Conservation (phyloP, 176 grass and related monocot genomes). For the Lolium rigidum region DNA sequence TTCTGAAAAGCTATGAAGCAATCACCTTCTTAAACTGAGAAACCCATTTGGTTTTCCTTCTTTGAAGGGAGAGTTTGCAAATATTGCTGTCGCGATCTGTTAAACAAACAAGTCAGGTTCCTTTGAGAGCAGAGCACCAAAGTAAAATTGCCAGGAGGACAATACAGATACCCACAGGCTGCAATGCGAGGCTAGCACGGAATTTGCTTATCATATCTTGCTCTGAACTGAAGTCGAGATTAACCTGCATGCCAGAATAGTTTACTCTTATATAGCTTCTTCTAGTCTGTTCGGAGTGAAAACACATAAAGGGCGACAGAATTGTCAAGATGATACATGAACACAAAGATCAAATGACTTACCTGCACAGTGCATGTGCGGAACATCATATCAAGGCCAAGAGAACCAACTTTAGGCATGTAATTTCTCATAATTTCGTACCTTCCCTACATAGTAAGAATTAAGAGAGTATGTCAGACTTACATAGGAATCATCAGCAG, state of each 20-base stretch:
- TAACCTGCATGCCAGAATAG: slow-evolving; percentile 64
- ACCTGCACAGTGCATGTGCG: slow-evolving; percentile 98
- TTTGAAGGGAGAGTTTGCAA: slow-evolving; percentile 97
- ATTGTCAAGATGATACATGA: not conserved
- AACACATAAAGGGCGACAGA: not conserved
- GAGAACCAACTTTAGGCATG: slow-evolving; percentile 99
- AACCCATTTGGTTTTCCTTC: slow-evolving; percentile 99
- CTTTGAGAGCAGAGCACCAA: slow-evolving; percentile 9
- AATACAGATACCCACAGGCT: slow-evolving; percentile 82
- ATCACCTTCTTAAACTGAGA: slow-evolving; percentile 97
- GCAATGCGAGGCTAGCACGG: slow-evolving; percentile 78
- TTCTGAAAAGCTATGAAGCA: slow-evolving; percentile 7
- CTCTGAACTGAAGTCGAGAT: slow-evolving; percentile 99
- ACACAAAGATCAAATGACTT: slow-evolving; percentile 14
- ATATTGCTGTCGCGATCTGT: slow-evolving; percentile 99
- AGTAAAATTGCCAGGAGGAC: slow-evolving; percentile 36
- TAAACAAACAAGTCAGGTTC: slow-evolving; percentile 34
- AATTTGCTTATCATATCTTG: slow-evolving; percentile 97
- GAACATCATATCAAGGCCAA: slow-evolving; percentile 99
- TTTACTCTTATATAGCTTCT: not conserved
- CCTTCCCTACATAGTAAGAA: slow-evolving; percentile 63
- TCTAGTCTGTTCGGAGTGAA: not conserved
- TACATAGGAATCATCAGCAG: slow-evolving; percentile 15
- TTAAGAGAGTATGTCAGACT: slow-evolving; percentile 27
- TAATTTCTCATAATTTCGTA: slow-evolving; percentile 97